Percentiles rank a stretch among this genome's conserved stretches.
Conservation (phyloP, 495 filamentous ascomycete genomes). For the Pyronema domesticum region DNA sequence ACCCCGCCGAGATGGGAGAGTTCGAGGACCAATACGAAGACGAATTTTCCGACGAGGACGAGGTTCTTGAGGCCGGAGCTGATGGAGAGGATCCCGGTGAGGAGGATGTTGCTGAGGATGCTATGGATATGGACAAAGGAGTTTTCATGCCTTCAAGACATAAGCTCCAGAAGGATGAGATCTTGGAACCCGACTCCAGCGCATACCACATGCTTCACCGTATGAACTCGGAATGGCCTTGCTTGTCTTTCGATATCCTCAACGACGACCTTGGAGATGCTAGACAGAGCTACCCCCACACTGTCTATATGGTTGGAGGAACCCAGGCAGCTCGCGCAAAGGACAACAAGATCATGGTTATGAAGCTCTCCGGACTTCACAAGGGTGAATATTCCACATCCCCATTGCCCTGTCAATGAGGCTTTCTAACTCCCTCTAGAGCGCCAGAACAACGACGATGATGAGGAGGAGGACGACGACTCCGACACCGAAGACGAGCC, state of each 20-base stretch:
- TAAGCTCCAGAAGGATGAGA: slow-evolving; percentile 72
- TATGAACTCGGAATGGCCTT: slow-evolving; percentile 84
- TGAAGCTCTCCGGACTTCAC: slow-evolving; percentile 82
- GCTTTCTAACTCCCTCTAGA: slow-evolving; percentile 25
- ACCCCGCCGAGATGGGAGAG: slow-evolving; percentile 48
- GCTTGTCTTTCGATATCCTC: slow-evolving; percentile 85
- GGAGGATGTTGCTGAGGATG: slow-evolving; percentile 69
- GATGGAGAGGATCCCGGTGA: slow-evolving; percentile 56
- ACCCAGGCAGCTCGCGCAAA: slow-evolving; percentile 75
- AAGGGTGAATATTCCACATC: slow-evolving; percentile 49
- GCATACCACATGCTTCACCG: slow-evolving; percentile 95
- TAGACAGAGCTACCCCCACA: slow-evolving; percentile 76
- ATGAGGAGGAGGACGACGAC: slow-evolving; percentile 56
- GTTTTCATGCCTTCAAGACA: slow-evolving; percentile 84
- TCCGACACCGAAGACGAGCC: slow-evolving; percentile 73
- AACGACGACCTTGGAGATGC: slow-evolving; percentile 76
- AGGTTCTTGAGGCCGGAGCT: slow-evolving; percentile 68
- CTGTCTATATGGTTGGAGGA: slow-evolving; percentile 81
- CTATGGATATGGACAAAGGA: slow-evolving; percentile 81
- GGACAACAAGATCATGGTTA: slow-evolving; percentile 84
- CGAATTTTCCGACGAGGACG: slow-evolving; percentile 92
- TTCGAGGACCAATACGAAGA: slow-evolving; percentile 96
- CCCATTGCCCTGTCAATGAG: neutral
- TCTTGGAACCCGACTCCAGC: slow-evolving; percentile 68
- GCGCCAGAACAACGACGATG: slow-evolving; percentile 37